A percentile compares a stretch with the other conserved stretches of the same genome.
These are phyloP conservation scores for Spizellomyces punctatus DNA, from an alignment of 192 early-diverging fungal species.

Conservation along the genomic window DNA sequence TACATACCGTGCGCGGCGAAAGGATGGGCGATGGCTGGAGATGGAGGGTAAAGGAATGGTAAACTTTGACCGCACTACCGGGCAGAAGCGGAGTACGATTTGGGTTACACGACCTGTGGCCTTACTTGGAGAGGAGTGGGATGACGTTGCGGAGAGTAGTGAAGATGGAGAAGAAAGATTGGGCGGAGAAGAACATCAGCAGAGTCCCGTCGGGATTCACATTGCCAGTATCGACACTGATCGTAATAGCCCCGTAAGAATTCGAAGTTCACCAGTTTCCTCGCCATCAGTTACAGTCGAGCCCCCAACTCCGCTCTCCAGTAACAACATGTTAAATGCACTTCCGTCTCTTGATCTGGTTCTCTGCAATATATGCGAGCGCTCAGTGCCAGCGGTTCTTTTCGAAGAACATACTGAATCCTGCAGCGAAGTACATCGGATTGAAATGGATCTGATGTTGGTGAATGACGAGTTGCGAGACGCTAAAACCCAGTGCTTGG, in stretches of 20 bases:
- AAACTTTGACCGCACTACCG: conserved; percentile 69
- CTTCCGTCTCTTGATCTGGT: conserved; percentile 42
- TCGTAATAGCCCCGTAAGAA: not conserved
- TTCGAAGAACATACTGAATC: conserved; percentile 74
- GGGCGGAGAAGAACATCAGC: not conserved
- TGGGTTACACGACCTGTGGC: conserved; percentile 75
- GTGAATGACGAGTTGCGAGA: conserved; percentile 73
- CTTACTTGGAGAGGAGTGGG: conserved; percentile 48
- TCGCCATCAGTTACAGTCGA: conserved; percentile 5
- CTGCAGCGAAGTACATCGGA: conserved; percentile 75
- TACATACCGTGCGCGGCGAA: conserved; percentile 54
- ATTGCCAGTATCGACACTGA: not conserved
- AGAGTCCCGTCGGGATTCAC: not conserved
- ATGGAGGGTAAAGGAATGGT: conserved; percentile 89
- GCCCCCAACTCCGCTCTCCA: conserved; percentile 5
- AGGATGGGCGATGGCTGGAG: conserved; percentile 59
- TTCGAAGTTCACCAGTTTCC: not conserved
- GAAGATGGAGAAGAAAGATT: conserved; percentile 29
- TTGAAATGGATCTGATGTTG: conserved; percentile 74
- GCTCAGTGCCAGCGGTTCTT: conserved; percentile 64
- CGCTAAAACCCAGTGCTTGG: conserved; percentile 48
- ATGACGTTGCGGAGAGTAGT: conserved; percentile 34
- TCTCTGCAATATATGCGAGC: conserved; percentile 80
- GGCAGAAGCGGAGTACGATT: conserved; percentile 67
- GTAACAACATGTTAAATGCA: conserved; percentile 1